phyloP scores from a whole-genome alignment of 2,329 filamentous ascomycete genomes.

The Colletotrichum cuscutae region DNA sequence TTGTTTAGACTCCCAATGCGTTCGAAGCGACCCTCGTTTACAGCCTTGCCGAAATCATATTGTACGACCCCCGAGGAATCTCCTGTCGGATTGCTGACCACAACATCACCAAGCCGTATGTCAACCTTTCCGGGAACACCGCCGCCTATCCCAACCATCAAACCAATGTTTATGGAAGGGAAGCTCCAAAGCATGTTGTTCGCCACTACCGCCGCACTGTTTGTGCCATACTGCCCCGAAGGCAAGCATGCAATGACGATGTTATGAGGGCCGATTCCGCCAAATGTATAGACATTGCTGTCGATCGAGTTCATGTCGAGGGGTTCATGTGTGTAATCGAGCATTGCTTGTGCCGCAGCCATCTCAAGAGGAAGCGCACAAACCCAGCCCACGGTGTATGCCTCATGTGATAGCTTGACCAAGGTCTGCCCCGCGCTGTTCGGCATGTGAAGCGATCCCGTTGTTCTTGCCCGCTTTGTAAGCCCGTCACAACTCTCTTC shows the following conservation, averaged over 20 bases:
- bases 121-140: slow-evolving; percentile 35
- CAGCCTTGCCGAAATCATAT: slow-evolving; percentile 39
- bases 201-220: background rate
- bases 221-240: slow-evolving; percentile 12
- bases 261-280: background rate
- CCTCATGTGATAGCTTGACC: background rate
- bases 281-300: background rate
- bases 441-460: no score
- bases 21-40: background rate
- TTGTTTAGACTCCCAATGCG: background rate
- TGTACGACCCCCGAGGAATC: slow-evolving; percentile 37
- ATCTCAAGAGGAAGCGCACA: slow-evolving; percentile 36
- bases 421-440: background rate
- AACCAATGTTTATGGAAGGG: slow-evolving; percentile 1
- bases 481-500: background rate
- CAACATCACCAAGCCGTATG: slow-evolving; percentile 42
- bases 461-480: background rate
- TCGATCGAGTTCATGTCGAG: background rate
- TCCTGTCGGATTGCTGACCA: slow-evolving; percentile 38
- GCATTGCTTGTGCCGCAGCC: slow-evolving; percentile 34
- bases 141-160: slow-evolving; percentile 44
- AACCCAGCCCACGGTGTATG: slow-evolving; percentile 38
- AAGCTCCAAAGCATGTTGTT: slow-evolving; percentile 36
- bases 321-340: slow-evolving; percentile 31
- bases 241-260: slow-evolving; percentile 21